Percentiles rank a stretch among this genome's conserved stretches.
Conservation (phyloP, 495 filamentous ascomycete genomes). For the Penicillium pancosmium region DNA sequence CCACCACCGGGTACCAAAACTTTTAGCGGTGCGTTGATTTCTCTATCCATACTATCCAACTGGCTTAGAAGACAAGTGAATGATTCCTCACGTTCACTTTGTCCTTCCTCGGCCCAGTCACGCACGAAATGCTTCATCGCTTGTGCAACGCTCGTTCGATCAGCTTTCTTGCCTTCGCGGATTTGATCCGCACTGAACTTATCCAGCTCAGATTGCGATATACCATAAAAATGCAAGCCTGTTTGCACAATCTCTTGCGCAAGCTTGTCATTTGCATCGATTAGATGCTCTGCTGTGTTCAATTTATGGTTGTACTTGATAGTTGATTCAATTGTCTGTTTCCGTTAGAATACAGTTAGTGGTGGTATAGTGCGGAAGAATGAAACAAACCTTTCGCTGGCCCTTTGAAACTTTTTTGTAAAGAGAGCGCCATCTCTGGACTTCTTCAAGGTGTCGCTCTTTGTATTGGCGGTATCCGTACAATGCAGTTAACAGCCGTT, state of each 20-base stretch:
- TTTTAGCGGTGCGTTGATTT: conserved; percentile 20
- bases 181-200: conserved; percentile 19
- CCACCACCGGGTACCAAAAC: conserved; percentile 48
- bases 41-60: neutral
- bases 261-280: conserved; percentile 20
- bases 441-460: conserved; percentile 19
- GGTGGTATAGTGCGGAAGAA: neutral
- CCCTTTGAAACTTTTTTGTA: conserved; percentile 24
- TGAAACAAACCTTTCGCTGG: conserved; percentile 16
- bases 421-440: conserved; percentile 24
- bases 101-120: conserved; percentile 47
- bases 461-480: conserved; percentile 24
- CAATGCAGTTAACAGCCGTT: conserved; percentile 24
- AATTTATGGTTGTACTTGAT: conserved; percentile 27
- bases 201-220: conserved; percentile 20
- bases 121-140: conserved; percentile 51
- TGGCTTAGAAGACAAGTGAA: conserved; percentile 37
- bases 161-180: conserved; percentile 11
- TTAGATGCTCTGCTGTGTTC: conserved; percentile 25
- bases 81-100: conserved; percentile 37
- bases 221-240: conserved; percentile 24
- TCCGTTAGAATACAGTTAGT: neutral
- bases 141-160: conserved; percentile 40
- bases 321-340: conserved; percentile 20
- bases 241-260: conserved; percentile 20